Evolutionary conservation across 352 stramenopile genomes (phyloP).

Genomic region (Phytophthora pini): DNA sequence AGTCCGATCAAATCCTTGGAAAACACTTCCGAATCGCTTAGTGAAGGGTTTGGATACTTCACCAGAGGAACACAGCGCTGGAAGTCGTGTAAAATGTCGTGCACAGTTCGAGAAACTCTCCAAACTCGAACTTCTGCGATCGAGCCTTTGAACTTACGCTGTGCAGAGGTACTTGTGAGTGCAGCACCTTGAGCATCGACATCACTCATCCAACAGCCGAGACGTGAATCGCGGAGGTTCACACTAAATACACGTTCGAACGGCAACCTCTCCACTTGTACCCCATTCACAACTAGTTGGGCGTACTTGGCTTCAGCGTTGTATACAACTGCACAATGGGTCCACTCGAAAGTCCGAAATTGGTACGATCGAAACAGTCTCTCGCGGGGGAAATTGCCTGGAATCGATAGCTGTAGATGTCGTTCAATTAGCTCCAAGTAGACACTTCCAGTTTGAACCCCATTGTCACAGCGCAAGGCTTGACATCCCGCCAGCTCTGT

Average conservation of each 20-base stretch:
- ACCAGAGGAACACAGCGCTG: constrained; percentile 68
- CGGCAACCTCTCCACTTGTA: constrained; percentile 31
- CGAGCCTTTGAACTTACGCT: constrained; percentile 76
- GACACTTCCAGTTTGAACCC: constrained; percentile 68
- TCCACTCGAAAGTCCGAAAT: constrained; percentile 74
- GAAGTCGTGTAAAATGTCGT: constrained; percentile 68
- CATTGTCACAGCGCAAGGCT: constrained; percentile 79
- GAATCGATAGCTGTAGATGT: constrained; percentile 72
- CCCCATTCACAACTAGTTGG: constrained; percentile 68
- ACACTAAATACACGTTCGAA: constrained; percentile 61
- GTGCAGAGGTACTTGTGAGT: constrained; percentile 37
- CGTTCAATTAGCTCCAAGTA: constrained; percentile 79
- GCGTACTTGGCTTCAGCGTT: constrained; percentile 28
- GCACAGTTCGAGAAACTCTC: constrained; percentile 43
- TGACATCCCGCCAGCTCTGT: constrained; percentile 67
- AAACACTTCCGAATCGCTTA: constrained; percentile 15
- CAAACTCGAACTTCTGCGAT: constrained; percentile 83
- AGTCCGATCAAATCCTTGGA: constrained; percentile 51
- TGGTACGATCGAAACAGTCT: constrained; percentile 60
- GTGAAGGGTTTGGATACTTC: constrained; percentile 16
- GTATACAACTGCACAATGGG: constrained; percentile 73
- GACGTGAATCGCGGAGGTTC: constrained; percentile 56
- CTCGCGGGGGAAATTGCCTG: constrained; percentile 76
- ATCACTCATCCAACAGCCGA: constrained; percentile 80
- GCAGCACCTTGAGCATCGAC: constrained; percentile 44